phyloP scores from a whole-genome alignment of 805 yeast genomes.

The Candida argentea region DNA sequence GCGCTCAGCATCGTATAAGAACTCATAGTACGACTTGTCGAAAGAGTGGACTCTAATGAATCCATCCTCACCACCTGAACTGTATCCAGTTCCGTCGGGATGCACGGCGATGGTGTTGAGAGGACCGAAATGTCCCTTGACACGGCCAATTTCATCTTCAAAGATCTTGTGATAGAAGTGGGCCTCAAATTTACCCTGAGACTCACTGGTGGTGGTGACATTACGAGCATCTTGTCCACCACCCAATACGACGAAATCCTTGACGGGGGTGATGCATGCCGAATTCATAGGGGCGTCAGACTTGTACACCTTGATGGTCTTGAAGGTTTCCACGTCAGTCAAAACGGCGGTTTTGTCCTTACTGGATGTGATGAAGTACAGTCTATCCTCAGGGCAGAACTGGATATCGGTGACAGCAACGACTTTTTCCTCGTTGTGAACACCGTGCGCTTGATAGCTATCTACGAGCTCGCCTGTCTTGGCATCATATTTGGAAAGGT shows the following conservation, averaged over 20 bases:
- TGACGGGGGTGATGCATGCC: constrained; percentile 87
- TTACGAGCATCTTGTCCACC: constrained; percentile 99
- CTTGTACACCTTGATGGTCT: constrained; percentile 60
- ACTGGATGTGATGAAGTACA: constrained; percentile 87
- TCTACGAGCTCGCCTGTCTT: constrained; percentile 59
- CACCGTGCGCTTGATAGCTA: constrained; percentile 61
- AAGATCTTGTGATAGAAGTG: constrained; percentile 92
- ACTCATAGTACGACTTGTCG: constrained; percentile 88
- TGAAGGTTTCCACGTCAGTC: constrained; percentile 67
- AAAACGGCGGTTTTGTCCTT: constrained; percentile 82
- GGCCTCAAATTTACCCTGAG: constrained; percentile 95
- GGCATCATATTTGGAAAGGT: constrained; percentile 70
- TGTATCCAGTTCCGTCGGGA: constrained; percentile 87
- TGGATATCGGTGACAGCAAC: constrained; percentile 73
- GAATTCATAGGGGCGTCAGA: constrained; percentile 94
- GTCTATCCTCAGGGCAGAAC: constrained; percentile 65
- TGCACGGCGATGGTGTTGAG: constrained; percentile 87
- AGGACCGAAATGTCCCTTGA: constrained; percentile 99
- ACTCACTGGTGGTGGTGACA: constrained; percentile 91
- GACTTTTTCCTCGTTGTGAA: constrained; percentile 36
- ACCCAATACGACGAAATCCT: constrained; percentile 86
- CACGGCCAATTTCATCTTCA: constrained; percentile 93
- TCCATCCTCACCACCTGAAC: constrained; percentile 99
- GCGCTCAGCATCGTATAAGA: constrained; percentile 76
- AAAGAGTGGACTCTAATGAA: constrained; percentile 88